Percentiles rank a stretch among this genome's conserved stretches.
Evolutionary conservation across 306 rosid genomes (phyloP).

Genomic region (Trifolium dubium): DNA sequence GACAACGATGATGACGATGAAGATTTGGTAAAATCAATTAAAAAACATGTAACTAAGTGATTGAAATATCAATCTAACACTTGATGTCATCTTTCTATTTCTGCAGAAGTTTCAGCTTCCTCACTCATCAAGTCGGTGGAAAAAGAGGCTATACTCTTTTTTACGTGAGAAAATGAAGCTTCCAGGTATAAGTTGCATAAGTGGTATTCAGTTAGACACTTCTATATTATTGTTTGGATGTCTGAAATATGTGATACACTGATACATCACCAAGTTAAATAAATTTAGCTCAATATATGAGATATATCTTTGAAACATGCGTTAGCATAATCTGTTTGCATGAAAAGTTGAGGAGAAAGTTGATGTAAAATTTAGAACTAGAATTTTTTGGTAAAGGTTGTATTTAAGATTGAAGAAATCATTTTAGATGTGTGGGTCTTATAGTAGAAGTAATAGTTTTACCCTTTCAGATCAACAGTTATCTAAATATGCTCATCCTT

Average conservation of each 20-base stretch:
- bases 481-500: conserved; percentile 46
- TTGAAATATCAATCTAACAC: conserved; percentile 11
- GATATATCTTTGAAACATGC: conserved; percentile 16
- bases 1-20: conserved; percentile 78
- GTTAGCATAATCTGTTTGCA: conserved; percentile 36
- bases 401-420: conserved; percentile 20
- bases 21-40: conserved; percentile 69
- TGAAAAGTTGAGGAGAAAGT: neutral
- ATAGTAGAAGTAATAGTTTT: conserved; percentile 9
- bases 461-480: conserved; percentile 31
- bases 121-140: conserved; percentile 78
- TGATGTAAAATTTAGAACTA: conserved; percentile 30
- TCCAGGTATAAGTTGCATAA: conserved; percentile 63
- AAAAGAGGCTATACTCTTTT: conserved; percentile 73
- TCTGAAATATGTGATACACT: neutral
- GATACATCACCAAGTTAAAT: conserved; percentile 6
- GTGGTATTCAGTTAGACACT: conserved; percentile 23
- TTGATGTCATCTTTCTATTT: conserved; percentile 34
- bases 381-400: neutral
- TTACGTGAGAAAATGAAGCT: conserved; percentile 86
- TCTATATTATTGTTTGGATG: conserved; percentile 13
- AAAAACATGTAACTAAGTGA: conserved; percentile 29
- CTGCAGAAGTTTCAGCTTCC: conserved; percentile 91
- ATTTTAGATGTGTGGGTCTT: conserved; percentile 13
- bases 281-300: conserved; percentile 13